phyloP scores from a whole-genome alignment of 345 rosid genomes.

The Populus tremula region DNA sequence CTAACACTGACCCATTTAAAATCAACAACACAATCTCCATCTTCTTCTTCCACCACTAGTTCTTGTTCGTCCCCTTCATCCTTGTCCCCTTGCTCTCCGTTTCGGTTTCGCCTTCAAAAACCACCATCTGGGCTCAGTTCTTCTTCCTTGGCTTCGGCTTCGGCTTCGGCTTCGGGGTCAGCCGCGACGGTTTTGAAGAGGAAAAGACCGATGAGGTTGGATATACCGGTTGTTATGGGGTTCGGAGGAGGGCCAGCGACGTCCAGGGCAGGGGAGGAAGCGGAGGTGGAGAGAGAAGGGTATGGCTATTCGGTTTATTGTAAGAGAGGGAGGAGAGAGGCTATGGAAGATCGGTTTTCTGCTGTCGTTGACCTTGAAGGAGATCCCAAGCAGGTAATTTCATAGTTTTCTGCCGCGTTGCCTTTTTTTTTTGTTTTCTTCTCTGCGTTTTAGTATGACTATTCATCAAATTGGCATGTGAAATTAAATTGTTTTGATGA shows the following conservation, averaged over 20 bases:
- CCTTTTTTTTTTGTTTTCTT: not conserved
- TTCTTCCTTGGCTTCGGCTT: conserved; percentile 20
- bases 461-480: not conserved
- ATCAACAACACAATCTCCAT: conserved; percentile 14
- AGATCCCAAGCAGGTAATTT: conserved; percentile 59
- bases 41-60: conserved; percentile 27
- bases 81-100: conserved; percentile 64
- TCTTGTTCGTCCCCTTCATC: conserved; percentile 40
- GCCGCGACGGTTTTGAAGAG: conserved; percentile 55
- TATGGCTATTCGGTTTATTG: conserved; percentile 72
- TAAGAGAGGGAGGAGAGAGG: conserved; percentile 83
- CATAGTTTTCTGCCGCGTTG: too few relatives aligned
- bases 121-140: conserved; percentile 33
- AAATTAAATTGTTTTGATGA: not conserved
- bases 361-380: conserved; percentile 52
- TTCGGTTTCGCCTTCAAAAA: conserved; percentile 63
- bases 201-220: conserved; percentile 74
- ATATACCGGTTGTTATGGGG: conserved; percentile 46
- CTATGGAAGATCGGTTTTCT: conserved; percentile 92
- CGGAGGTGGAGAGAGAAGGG: conserved; percentile 51
- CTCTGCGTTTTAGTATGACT: not conserved
- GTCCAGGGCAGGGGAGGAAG: conserved; percentile 26
- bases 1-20: conserved; percentile 49
- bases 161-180: conserved; percentile 16
- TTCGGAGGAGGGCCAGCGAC: conserved; percentile 43